Percentiles rank a stretch among this genome's conserved stretches.
Evolutionary conservation across 164 flowering plant species (phyloP).

Genomic region (Kingdonia uniflora): DNA sequence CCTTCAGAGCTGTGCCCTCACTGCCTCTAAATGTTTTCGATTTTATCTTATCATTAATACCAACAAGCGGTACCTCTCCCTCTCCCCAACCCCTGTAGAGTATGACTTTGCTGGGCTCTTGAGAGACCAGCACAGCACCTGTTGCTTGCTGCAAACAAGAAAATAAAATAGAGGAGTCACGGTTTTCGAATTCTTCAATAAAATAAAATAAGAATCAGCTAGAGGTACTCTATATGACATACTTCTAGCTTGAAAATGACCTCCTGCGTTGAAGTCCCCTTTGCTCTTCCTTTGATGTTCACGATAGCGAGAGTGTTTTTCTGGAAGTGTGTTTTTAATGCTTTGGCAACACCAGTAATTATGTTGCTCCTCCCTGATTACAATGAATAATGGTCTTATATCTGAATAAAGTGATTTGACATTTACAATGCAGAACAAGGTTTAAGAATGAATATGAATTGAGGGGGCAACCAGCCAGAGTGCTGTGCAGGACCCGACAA

Average conservation of each 20-base stretch:
- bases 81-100: constrained; percentile 86
- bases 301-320: constrained; percentile 87
- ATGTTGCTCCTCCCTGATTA: constrained; percentile 53
- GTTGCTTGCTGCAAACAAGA: constrained; percentile 66
- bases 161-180: background rate
- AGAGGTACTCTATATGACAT: constrained; percentile 3
- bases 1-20: background rate
- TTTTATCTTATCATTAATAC: constrained; percentile 9
- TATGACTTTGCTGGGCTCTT: constrained; percentile 83
- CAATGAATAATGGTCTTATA: too few relatives aligned
- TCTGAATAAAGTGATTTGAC: too few relatives aligned
- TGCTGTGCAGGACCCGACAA: too few relatives aligned
- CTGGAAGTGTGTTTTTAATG: constrained; percentile 64
- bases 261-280: constrained; percentile 85
- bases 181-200: background rate
- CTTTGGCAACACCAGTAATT: constrained; percentile 72
- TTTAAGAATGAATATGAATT: too few relatives aligned
- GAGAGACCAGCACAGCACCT: constrained; percentile 76
- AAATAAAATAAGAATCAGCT: background rate
- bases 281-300: constrained; percentile 88
- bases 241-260: constrained; percentile 76
- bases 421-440: too few relatives aligned
- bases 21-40: background rate
- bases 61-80: constrained; percentile 21
- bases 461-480: too few relatives aligned